Evolutionary conservation across 139 green algal genomes (phyloP).

Genomic region (Chlamydomonas applanata): DNA sequence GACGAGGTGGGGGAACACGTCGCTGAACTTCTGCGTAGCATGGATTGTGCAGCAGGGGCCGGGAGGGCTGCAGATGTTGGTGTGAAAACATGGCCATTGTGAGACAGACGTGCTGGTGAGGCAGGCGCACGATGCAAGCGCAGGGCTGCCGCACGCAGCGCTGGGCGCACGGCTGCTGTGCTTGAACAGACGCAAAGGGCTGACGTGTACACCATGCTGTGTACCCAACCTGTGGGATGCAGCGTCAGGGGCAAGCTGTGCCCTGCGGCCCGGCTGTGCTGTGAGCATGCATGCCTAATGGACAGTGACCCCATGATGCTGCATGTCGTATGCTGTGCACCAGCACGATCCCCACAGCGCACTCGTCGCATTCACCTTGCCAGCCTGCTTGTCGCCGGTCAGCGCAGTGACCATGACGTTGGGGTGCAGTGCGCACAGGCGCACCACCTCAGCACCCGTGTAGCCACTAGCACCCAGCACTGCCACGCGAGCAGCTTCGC

Average conservation of each 20-base stretch:
- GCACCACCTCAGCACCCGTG: conserved; percentile 89
- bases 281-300: neutral
- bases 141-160: no score
- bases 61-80: neutral
- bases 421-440: conserved; percentile 83
- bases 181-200: no score
- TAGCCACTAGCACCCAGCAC: conserved; percentile 95
- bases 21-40: conserved; percentile 69
- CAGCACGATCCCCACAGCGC: no score
- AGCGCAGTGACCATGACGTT: conserved; percentile 77
- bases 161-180: no score
- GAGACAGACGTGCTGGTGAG: no score
- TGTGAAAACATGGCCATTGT: neutral
- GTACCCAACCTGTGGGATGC: no score
- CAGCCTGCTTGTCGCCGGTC: conserved; percentile 90
- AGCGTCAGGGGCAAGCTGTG: no score
- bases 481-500: conserved; percentile 54
- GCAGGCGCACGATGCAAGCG: no score
- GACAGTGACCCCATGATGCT: neutral
- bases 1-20: conserved; percentile 91
- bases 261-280: neutral
- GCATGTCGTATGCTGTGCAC: no score
- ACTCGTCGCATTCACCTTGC: conserved; percentile 63
- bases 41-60: neutral
- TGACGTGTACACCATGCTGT: no score